phyloP scores from a whole-genome alignment of 2,329 filamentous ascomycete genomes.

The Ceratocystis cubensis region DNA sequence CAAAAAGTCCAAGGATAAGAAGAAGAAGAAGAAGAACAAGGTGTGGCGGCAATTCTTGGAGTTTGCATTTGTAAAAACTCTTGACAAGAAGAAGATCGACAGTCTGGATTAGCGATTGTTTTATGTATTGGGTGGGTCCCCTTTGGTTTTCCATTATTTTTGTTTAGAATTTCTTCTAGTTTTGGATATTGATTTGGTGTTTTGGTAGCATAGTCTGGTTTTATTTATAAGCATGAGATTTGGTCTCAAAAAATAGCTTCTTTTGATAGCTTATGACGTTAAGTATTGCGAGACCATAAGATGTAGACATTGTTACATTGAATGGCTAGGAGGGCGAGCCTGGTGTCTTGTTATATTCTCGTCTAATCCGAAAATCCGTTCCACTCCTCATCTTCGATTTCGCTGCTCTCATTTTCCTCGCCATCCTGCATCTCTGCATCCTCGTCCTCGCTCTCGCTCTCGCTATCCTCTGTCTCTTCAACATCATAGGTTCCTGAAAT shows the following conservation, averaged over 20 bases:
- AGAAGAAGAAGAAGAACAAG: constrained; percentile 48
- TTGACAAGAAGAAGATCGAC: constrained; percentile 52
- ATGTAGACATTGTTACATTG: neutral
- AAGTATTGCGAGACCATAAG: neutral
- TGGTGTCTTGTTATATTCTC: neutral
- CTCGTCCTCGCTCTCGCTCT: constrained; percentile 29
- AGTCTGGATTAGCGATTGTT: constrained; percentile 26
- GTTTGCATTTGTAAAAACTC: constrained; percentile 67
- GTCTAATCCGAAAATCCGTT: constrained; percentile 19
- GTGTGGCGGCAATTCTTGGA: constrained; percentile 66
- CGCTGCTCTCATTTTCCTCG: constrained; percentile 13
- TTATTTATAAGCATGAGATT: neutral
- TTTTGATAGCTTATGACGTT: neutral
- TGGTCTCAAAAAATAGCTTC: neutral
- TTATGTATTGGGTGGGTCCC: neutral
- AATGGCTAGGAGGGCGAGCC: neutral
- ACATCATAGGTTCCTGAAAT: constrained; percentile 69
- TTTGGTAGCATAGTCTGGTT: constrained; percentile 6
- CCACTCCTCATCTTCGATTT: constrained; percentile 14
- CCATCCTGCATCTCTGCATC: constrained; percentile 26
- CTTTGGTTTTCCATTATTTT: neutral
- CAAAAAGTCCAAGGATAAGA: constrained; percentile 36
- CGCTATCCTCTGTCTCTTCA: constrained; percentile 39
- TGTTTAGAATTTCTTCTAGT: constrained; percentile 1
- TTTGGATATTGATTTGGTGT: constrained; percentile 7